A percentile compares a stretch with the other conserved stretches of the same genome.
These are phyloP conservation scores for Alternaria longipes DNA, from an alignment of 2,329 filamentous ascomycete species.

Conservation along the genomic window DNA sequence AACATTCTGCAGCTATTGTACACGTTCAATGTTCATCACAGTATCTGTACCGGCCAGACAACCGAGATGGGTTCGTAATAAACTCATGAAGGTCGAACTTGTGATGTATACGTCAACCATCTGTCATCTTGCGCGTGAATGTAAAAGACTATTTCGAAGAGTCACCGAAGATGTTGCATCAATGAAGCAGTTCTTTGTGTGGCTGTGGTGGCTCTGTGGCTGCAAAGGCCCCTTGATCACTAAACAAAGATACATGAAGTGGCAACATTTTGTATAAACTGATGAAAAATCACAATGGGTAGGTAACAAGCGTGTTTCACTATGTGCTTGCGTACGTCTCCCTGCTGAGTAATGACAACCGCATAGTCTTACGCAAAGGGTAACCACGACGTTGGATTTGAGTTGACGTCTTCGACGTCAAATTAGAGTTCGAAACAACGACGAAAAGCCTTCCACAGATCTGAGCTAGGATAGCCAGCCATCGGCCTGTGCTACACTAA, in stretches of 20 bases:
- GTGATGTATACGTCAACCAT: background rate
- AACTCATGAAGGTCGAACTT: background rate
- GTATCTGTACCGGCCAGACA: background rate
- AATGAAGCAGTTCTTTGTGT: background rate
- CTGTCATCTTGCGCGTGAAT: background rate
- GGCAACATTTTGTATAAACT: background rate
- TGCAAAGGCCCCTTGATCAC: constrained; percentile 1
- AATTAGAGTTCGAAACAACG: constrained; percentile 4
- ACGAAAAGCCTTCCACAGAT: constrained; percentile 1
- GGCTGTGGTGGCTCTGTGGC: background rate
- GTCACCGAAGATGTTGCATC: background rate
- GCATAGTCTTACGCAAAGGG: background rate
- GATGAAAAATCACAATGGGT: background rate
- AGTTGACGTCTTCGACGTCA: background rate
- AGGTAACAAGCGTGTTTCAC: background rate
- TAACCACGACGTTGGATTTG: background rate
- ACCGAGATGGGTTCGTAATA: background rate
- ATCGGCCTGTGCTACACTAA: constrained; percentile 12
- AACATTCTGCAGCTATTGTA: background rate
- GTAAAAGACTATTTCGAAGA: background rate
- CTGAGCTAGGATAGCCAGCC: constrained; percentile 10
- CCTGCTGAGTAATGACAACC: background rate
- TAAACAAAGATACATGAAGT: background rate
- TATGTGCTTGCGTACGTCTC: background rate
- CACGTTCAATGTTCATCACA: background rate